Evolutionary conservation across 176 grass and related monocot genomes (phyloP).

Genomic region (Aegilops tauschii): DNA sequence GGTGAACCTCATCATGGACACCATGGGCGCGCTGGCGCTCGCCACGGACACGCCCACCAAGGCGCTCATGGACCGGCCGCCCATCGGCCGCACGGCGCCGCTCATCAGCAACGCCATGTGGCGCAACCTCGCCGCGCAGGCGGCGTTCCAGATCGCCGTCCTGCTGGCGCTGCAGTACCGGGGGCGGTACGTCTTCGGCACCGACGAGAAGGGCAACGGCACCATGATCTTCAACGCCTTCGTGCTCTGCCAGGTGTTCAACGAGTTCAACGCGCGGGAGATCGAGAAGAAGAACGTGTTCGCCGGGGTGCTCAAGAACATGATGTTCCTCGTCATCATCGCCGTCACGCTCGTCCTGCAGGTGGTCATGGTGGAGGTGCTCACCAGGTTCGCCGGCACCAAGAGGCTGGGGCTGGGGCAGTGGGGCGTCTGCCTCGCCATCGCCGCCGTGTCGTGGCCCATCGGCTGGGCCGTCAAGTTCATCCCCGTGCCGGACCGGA

Average conservation of each 20-base stretch:
- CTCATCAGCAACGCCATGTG: slow-evolving; percentile 93
- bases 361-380: slow-evolving; percentile 86
- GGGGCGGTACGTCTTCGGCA: slow-evolving; percentile 30
- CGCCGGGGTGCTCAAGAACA: slow-evolving; percentile 55
- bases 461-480: slow-evolving; percentile 73
- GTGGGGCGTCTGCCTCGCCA: slow-evolving; percentile 66
- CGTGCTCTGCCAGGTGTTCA: slow-evolving; percentile 93
- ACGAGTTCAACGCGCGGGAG: slow-evolving; percentile 87
- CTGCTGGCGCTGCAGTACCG: slow-evolving; percentile 57
- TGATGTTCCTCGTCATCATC: slow-evolving; percentile 76
- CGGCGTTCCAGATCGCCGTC: slow-evolving; percentile 58
- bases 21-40: slow-evolving; percentile 76
- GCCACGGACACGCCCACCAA: slow-evolving; percentile 61
- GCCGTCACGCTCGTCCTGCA: slow-evolving; percentile 55
- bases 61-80: slow-evolving; percentile 53
- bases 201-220: slow-evolving; percentile 44
- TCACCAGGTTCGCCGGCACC: slow-evolving; percentile 74
- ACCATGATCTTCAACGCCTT: slow-evolving; percentile 92
- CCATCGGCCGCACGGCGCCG: slow-evolving; percentile 57
- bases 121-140: slow-evolving; percentile 67
- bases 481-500: slow-evolving; percentile 48
- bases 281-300: slow-evolving; percentile 81
- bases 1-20: slow-evolving; percentile 90
- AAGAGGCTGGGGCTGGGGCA: slow-evolving; percentile 60
- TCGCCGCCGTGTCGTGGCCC: slow-evolving; percentile 78